Conservation (phyloP, 192 early-diverging fungal species). For the Umbelopsis isabellina region DNA sequence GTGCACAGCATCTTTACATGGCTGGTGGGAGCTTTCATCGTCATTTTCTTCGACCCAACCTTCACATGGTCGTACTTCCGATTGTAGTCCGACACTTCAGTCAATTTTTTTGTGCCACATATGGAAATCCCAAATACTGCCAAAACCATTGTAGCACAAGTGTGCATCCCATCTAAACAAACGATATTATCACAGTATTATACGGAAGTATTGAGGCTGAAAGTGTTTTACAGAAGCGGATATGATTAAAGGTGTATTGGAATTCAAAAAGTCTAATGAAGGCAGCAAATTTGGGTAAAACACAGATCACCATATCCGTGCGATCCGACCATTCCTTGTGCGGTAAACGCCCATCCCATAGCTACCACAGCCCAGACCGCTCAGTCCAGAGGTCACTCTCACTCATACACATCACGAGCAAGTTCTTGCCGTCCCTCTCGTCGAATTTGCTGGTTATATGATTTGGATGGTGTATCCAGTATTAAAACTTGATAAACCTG, state of each 20-base stretch:
- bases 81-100: constrained; percentile 14
- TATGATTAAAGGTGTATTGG: too few species aligned
- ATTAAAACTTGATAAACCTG: constrained; percentile 31
- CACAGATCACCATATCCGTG: too few species aligned
- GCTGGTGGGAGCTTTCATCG: background rate
- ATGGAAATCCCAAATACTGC: background rate
- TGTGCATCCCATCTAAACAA: too few species aligned
- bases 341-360: too few species aligned
- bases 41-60: background rate
- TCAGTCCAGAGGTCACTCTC: background rate
- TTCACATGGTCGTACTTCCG: constrained; percentile 6
- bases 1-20: too few species aligned
- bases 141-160: too few species aligned
- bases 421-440: constrained; percentile 20
- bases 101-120: constrained; percentile 21
- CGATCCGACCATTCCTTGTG: too few species aligned
- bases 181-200: too few species aligned
- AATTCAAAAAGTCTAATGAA: too few species aligned
- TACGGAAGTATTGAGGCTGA: too few species aligned
- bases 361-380: background rate
- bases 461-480: constrained; percentile 30
- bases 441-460: constrained; percentile 31
- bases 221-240: too few species aligned
- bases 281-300: too few species aligned
- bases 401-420: constrained; percentile 28